Base-by-base conservation (phyloP, 805 yeast genomes). In the Grigorovia humatica region DNA sequence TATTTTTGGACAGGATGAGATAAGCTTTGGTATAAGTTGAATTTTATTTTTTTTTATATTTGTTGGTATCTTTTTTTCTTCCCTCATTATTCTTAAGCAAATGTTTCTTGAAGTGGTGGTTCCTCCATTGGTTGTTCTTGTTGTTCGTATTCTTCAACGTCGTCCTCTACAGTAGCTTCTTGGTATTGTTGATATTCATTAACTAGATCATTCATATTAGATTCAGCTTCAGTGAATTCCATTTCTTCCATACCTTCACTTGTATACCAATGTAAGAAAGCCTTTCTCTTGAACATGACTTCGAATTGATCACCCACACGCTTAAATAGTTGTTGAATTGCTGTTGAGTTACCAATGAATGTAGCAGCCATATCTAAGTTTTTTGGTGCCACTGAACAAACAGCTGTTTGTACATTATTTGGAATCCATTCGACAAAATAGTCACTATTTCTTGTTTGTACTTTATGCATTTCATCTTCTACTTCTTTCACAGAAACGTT, bases 341-440 rank as follows among this genome's bases (percentile, higher is more conserved):
- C 85, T 4, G 96, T 89, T 30, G 96, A 84, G 75, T 89, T 89
- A 65, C 95, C 96, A 62, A 89, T 83, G 65, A 88, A 88, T 12
- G 96, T 89, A 46, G 96, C 96, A 53, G 95, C 74, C 87, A 86
- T 87, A 65, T 85, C 90, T 61, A 84, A 75, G 63, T 78, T 91
- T 69, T 78, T 80, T 61, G 96, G 96, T 42, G 96, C 86, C 54
- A 88, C 93, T 20, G 90, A 81, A 72, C 96, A 89, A 52, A 89
- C 88, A 48, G 96, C 89, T 41, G 96, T 85, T 75, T 89, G 96
- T 58, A 89, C 95, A 66, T 89, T 89, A 71, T 87, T 87, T 62
- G 96, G 96, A 72, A 89, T 89, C 96, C 96, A 89, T 70, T 88
- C 96, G 50, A 89, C 96, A 64, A 89, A 89, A 69, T 85, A 82